A percentile compares a stretch with the other conserved stretches of the same genome.
Evolutionary conservation across 805 yeast species (phyloP).

Genomic region (Saturnispora quitensis): DNA sequence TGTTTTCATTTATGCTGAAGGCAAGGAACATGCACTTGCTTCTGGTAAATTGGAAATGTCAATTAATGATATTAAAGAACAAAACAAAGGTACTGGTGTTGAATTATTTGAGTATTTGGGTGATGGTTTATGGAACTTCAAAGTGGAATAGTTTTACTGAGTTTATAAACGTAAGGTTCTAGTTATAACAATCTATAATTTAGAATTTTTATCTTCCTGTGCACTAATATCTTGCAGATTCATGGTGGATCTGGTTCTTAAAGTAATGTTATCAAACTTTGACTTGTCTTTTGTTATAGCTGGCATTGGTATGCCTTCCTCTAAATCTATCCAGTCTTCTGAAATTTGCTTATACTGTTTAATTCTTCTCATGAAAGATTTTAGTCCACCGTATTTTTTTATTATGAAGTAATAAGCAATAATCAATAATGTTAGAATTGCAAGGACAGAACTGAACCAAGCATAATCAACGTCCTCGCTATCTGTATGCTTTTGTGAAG

Average conservation of each 20-base stretch:
- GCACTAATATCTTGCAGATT: conserved; percentile 17
- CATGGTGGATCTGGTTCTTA: conserved; percentile 26
- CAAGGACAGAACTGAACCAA: conserved; percentile 5
- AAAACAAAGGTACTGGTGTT: conserved; percentile 84
- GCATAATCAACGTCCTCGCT: not conserved
- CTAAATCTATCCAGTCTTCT: conserved; percentile 9
- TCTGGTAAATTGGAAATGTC: conserved; percentile 83
- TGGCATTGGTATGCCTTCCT: conserved; percentile 11
- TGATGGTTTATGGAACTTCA: conserved; percentile 76
- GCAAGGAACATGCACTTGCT: conserved; percentile 85
- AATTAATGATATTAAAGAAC: conserved; percentile 74
- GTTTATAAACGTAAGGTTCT: not conserved
- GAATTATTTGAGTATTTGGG: conserved; percentile 79
- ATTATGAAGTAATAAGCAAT: conserved; percentile 2
- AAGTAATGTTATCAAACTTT: conserved; percentile 11
- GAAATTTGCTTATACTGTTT: conserved; percentile 1
- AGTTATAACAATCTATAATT: not conserved
- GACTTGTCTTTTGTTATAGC: conserved; percentile 6
- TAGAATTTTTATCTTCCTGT: not conserved
- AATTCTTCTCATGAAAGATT: conserved; percentile 5
- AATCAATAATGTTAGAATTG: not conserved
- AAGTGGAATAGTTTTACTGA: conserved; percentile 30
- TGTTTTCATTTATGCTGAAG: conserved; percentile 83
- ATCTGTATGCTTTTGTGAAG: not conserved
- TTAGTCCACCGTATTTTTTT: conserved; percentile 11